Conservation (phyloP, 1,284 basidiomycete genomes). For the Sutorius eximius region DNA sequence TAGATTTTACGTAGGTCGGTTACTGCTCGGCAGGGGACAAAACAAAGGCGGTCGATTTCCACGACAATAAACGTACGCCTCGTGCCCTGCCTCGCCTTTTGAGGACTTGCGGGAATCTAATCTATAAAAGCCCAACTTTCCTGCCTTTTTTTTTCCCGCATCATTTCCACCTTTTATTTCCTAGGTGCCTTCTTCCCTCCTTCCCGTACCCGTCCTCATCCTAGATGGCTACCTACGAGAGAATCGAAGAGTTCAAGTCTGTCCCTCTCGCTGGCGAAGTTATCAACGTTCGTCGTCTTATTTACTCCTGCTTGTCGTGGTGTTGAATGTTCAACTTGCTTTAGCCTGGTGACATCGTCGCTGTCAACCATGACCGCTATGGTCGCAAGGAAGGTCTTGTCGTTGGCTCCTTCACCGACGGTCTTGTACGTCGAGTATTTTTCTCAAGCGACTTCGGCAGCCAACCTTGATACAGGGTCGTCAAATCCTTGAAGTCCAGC, state of each 20-base stretch:
- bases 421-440: constrained; percentile 48
- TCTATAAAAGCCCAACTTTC: constrained; percentile 46
- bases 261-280: constrained; percentile 25
- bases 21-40: constrained; percentile 9
- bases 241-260: constrained; percentile 33
- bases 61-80: constrained; percentile 38
- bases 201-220: constrained; percentile 6
- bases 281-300: constrained; percentile 35
- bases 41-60: constrained; percentile 23
- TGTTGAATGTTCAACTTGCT: constrained; percentile 1
- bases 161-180: constrained; percentile 23
- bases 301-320: not conserved
- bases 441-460: not conserved
- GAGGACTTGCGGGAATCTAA: constrained; percentile 37
- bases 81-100: constrained; percentile 46
- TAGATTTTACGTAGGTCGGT: constrained; percentile 13
- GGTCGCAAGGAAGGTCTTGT: constrained; percentile 75
- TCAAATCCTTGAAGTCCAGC: constrained; percentile 75
- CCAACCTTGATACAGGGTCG: constrained; percentile 55
- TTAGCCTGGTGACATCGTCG: constrained; percentile 76
- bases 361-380: constrained; percentile 61
- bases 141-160: constrained; percentile 20
- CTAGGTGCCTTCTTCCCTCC: constrained; percentile 5
- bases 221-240: constrained; percentile 35
- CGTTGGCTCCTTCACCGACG: constrained; percentile 69